Conservation (phyloP, 2,329 filamentous ascomycete genomes). For the Aureobasidium sp. region DNA sequence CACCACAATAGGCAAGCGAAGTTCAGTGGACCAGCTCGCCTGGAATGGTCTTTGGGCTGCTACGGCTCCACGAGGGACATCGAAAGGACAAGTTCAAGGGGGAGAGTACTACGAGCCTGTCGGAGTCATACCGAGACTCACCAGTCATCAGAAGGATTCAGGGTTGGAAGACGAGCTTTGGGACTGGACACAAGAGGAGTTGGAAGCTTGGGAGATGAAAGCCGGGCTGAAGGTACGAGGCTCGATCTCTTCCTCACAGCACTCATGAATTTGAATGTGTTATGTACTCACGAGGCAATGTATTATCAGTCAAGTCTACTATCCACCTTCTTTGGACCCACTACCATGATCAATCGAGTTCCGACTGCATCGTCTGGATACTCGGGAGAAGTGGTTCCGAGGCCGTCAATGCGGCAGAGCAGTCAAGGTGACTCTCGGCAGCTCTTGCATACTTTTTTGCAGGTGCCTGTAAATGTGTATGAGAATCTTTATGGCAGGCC, state of each 20-base stretch:
- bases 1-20: conserved; percentile 13
- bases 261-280: not conserved
- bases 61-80: conserved; percentile 18
- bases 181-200: conserved; percentile 26
- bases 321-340: not conserved
- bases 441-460: not conserved
- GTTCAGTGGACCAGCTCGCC: conserved; percentile 20
- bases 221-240: conserved; percentile 1
- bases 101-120: conserved; percentile 26
- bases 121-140: conserved; percentile 17
- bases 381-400: not conserved
- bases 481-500: not conserved
- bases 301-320: not conserved
- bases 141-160: conserved; percentile 16
- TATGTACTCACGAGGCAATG: conserved; percentile 1
- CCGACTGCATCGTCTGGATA: not conserved
- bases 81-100: conserved; percentile 20
- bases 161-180: conserved; percentile 23
- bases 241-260: not conserved
- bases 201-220: conserved; percentile 17
- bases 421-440: not conserved
- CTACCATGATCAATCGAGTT: not conserved
- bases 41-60: conserved; percentile 24
- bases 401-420: not conserved
- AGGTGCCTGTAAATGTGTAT: not conserved